A percentile compares a stretch with the other conserved stretches of the same genome.
phyloP scores from a whole-genome alignment of 2,329 filamentous ascomycete genomes.

The Albophoma yamanashiensis region DNA sequence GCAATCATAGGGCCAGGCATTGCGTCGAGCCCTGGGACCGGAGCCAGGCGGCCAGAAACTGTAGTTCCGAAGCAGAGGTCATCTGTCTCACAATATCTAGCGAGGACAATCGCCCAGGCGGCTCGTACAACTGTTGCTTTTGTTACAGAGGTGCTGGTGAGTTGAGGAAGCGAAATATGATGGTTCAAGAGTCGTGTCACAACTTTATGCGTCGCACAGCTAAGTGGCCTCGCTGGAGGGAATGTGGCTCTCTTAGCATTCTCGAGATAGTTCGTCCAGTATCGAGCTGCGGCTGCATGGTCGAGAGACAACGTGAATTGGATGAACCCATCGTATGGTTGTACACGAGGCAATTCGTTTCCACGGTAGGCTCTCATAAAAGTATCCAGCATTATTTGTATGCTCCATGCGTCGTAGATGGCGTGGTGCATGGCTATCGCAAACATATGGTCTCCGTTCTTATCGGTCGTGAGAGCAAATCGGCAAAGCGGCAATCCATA shows the following conservation, averaged over 20 bases:
- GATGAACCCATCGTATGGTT: not conserved
- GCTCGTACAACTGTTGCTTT: not conserved
- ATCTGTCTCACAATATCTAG: not conserved
- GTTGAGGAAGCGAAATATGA: not conserved
- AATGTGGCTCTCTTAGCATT: not conserved
- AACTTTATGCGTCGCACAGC: not conserved
- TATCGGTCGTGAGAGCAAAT: not conserved
- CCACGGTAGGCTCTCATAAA: not conserved
- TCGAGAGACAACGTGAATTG: not conserved
- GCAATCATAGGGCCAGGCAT: not conserved
- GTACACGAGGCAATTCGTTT: not conserved
- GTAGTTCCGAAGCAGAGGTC: not conserved
- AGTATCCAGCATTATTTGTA: not conserved
- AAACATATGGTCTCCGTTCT: not conserved
- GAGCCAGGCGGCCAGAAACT: not conserved
- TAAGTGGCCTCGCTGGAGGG: not conserved
- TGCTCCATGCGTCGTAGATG: not conserved
- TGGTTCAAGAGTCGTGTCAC: not conserved
- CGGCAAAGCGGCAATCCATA: not conserved
- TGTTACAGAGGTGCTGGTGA: not conserved
- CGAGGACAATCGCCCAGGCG: not conserved
- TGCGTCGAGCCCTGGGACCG: not conserved
- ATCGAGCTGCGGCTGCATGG: not conserved
- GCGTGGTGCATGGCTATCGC: not conserved
- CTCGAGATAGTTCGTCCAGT: not conserved